Conservation (phyloP, 2,329 filamentous ascomycete genomes). For the Monilinia laxa region DNA sequence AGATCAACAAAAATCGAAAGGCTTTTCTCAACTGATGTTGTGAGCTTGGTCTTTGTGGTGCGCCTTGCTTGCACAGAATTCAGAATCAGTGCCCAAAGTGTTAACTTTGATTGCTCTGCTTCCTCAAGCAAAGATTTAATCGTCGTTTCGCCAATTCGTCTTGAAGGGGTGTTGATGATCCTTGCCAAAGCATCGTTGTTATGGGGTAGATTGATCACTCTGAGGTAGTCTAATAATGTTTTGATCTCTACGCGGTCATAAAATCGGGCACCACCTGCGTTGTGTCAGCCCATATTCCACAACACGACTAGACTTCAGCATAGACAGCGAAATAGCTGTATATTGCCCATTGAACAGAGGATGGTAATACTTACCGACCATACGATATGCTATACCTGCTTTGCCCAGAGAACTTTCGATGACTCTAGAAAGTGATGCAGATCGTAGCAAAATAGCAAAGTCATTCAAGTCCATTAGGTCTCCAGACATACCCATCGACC, state of each 20-base stretch:
- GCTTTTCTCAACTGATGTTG: slow-evolving; percentile 54
- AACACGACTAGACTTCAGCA: no score
- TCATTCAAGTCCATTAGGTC: slow-evolving; percentile 72
- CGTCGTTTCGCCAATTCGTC: slow-evolving; percentile 78
- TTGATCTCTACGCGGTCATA: slow-evolving; percentile 92
- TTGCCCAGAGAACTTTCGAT: slow-evolving; percentile 81
- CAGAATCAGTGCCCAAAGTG: slow-evolving; percentile 75
- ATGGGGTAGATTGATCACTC: slow-evolving; percentile 78
- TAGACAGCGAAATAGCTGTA: background rate
- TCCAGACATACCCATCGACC: slow-evolving; percentile 69
- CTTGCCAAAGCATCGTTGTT: slow-evolving; percentile 84
- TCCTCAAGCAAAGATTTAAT: slow-evolving; percentile 73
- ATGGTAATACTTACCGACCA: slow-evolving; percentile 63
- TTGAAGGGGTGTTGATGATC: slow-evolving; percentile 79
- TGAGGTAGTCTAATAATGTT: slow-evolving; percentile 80
- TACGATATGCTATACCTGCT: slow-evolving; percentile 80
- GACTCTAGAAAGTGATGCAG: slow-evolving; percentile 77
- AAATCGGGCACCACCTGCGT: slow-evolving; percentile 70
- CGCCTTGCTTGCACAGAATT: slow-evolving; percentile 53
- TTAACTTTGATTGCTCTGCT: slow-evolving; percentile 66
- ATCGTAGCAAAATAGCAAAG: slow-evolving; percentile 83
- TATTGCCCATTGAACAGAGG: background rate
- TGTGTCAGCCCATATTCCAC: slow-evolving; percentile 25
- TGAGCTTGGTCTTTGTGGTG: slow-evolving; percentile 53
- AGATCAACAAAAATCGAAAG: slow-evolving; percentile 59